A percentile compares a stretch with the other conserved stretches of the same genome.
phyloP scores from a whole-genome alignment of 208 protist species.

The Acanthamoeba castellanii region DNA sequence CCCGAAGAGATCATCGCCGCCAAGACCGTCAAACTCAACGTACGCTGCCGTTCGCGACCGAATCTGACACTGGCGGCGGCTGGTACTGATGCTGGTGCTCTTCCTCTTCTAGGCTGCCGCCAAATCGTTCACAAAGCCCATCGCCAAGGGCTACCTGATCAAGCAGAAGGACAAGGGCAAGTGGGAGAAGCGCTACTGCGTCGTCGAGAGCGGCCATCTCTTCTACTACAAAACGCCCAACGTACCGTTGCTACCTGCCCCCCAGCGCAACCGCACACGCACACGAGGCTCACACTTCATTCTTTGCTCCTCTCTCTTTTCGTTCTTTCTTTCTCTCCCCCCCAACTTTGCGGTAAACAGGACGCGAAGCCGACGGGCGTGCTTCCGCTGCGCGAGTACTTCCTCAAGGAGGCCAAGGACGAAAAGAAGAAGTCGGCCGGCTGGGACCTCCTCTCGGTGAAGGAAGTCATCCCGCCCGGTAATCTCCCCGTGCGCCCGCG shows the following conservation, averaged over 20 bases:
- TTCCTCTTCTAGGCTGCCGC: background rate
- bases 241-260: background rate
- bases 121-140: slow-evolving; percentile 31
- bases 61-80: no score
- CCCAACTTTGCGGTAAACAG: background rate
- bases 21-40: slow-evolving; percentile 38
- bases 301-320: background rate
- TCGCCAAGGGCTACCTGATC: background rate
- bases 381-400: slow-evolving; percentile 13
- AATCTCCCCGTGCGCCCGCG: background rate
- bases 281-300: background rate
- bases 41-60: background rate
- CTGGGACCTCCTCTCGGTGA: slow-evolving; percentile 17
- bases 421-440: slow-evolving; percentile 41
- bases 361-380: slow-evolving; percentile 29
- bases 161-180: background rate
- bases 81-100: background rate
- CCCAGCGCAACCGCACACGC: background rate
- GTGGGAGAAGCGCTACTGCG: slow-evolving; percentile 59
- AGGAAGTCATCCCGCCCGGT: background rate
- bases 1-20: slow-evolving; percentile 14
- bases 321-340: background rate
- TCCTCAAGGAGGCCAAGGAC: slow-evolving; percentile 17
- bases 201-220: background rate
- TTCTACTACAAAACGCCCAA: slow-evolving; percentile 23